Percentiles rank a stretch among this genome's conserved stretches.
Evolutionary conservation across 1,139 yeast genomes (phyloP).

Genomic region (Kurtzmaniella natalensis): DNA sequence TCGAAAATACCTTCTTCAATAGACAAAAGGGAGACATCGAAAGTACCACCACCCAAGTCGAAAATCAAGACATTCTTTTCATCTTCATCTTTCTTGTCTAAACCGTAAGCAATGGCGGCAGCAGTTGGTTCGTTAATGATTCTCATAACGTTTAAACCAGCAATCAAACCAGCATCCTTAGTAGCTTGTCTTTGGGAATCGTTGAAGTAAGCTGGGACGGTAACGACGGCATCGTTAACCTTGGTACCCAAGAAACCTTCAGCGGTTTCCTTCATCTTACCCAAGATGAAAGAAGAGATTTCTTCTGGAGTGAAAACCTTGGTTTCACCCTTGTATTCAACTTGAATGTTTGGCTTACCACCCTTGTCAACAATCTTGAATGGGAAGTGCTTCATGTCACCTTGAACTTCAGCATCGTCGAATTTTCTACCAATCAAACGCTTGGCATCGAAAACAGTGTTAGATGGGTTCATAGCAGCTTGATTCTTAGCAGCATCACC

Average conservation of each 20-base stretch:
- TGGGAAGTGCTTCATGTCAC: constrained; percentile 96
- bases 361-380: constrained; percentile 75
- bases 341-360: constrained; percentile 59
- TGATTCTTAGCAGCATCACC: constrained; percentile 74
- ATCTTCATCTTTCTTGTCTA: constrained; percentile 77
- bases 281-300: constrained; percentile 62
- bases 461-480: constrained; percentile 64
- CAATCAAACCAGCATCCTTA: constrained; percentile 97
- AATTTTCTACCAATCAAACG: constrained; percentile 89
- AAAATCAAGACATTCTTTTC: constrained; percentile 84
- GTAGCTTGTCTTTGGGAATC: constrained; percentile 98
- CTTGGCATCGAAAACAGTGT: constrained; percentile 66
- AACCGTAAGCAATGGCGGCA: constrained; percentile 98
- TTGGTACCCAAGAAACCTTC: constrained; percentile 92
- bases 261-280: constrained; percentile 95
- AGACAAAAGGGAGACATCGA: constrained; percentile 94
- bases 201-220: constrained; percentile 97
- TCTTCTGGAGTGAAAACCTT: constrained; percentile 64
- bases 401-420: constrained; percentile 87
- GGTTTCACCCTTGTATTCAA: constrained; percentile 63
- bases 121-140: constrained; percentile 98
- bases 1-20: constrained; percentile 99
- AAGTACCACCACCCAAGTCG: constrained; percentile 99
- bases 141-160: constrained; percentile 94
- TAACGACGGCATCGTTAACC: constrained; percentile 92